Evolutionary conservation across 2,329 filamentous ascomycete species (phyloP), one percentile per base, ranked within the genome.

Genomic region (Ascomycota sp.): DNA sequence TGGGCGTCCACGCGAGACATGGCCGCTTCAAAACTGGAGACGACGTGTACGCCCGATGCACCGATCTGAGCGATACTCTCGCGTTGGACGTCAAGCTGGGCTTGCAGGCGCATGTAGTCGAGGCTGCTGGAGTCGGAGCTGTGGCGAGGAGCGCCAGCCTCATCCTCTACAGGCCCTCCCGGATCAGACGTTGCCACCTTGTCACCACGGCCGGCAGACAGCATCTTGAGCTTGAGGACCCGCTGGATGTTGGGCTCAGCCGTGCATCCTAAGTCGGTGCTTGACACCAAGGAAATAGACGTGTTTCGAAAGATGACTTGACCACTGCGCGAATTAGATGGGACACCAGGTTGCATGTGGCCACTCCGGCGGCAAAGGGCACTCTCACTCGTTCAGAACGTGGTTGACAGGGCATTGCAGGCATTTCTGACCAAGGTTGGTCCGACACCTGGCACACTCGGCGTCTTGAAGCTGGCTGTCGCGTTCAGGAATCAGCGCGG

Each of bases 51-150:
- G 2, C 52, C 53, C 6, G 50, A 45, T 17, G 37, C 46, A 32
- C 53, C 50, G 26, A 58, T 48, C 21, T 45, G 46, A 7, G 48
- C 41, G 32, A 56, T 51, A 12, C 52, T 43, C 24, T 46, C 43
- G 23, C 42, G 38, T 28, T 56, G 52, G 3, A 36, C 33, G 23
- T 50, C 42, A 4, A 59, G 30, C 20, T 53, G 40, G 15, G 41
- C 34, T 23, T 51, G 45, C n/a, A 55, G 38, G n/a, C 41, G 39
- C 23, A 41, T 19, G 12, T 53, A 29, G 11, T 45, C 38, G n/a
- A 39, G 23, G 7, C 27, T 8, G 29, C 28, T 29, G 4, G 22
- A 25, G 12, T 27, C 28, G 27, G 31, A 25, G 21, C 27, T 19
- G 8, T 34, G 23, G n/a, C 21, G 22, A 3, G 19, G 20, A 13